Evolutionary conservation across 108 stramenopile species (phyloP).

Genomic region (Discostella stelligeroides): DNA sequence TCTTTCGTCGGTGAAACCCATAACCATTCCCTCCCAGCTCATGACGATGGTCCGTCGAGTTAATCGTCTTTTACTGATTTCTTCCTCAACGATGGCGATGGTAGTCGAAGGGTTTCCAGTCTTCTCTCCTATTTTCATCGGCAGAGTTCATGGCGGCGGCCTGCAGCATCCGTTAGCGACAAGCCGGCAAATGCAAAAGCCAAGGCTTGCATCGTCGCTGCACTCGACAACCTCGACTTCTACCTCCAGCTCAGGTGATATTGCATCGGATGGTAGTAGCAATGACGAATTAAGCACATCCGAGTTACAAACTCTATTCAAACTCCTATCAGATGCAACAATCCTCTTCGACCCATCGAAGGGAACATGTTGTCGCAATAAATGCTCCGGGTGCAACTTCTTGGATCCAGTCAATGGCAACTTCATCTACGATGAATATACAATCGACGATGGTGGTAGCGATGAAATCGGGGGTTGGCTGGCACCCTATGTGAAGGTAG

Average conservation of each 20-base stretch:
- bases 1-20: no score
- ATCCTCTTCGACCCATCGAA: conserved; percentile 41
- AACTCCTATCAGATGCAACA: conserved; percentile 17
- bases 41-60: no score
- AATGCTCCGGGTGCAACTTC: conserved; percentile 39
- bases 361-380: conserved; percentile 50
- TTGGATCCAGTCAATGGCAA: conserved; percentile 20
- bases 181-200: no score
- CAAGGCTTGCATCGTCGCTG: no score
- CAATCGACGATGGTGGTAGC: neutral
- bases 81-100: no score
- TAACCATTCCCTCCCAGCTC: no score
- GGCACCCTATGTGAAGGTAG: conserved; percentile 30
- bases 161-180: no score
- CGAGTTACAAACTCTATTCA: conserved; percentile 28
- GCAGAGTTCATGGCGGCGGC: no score
- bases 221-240: no score
- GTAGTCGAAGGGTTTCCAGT: no score
- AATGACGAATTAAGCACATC: neutral
- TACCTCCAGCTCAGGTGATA: neutral
- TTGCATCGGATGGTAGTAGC: neutral
- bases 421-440: conserved; percentile 28
- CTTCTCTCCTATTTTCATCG: no score
- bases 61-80: no score
- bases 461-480: conserved; percentile 18